Conservation (phyloP, 305 asterid species). For the Solanum hybrid region DNA sequence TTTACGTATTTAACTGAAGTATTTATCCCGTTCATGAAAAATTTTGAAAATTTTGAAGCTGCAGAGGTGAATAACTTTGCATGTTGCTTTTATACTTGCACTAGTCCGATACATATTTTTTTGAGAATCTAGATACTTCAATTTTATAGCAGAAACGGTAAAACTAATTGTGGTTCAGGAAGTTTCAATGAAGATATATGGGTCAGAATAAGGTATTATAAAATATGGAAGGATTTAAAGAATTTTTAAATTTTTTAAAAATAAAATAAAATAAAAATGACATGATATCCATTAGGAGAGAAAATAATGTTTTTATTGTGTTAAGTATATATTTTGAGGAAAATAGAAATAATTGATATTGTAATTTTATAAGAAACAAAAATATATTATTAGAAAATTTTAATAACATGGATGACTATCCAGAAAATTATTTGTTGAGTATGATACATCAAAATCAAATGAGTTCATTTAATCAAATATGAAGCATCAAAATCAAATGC, state of each 20-base stretch:
- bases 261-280: neutral
- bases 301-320: neutral
- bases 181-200: neutral
- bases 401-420: neutral
- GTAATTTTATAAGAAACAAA: neutral
- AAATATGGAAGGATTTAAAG: neutral
- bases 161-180: neutral
- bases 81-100: neutral
- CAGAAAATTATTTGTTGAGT: neutral
- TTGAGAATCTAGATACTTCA: neutral
- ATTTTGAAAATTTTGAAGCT: too few relatives aligned
- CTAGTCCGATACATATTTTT: neutral
- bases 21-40: neutral
- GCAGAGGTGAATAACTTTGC: neutral
- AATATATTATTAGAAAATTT: neutral
- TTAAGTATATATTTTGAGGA: neutral
- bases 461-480: neutral
- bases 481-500: slow-evolving; percentile 1
- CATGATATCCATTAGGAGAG: neutral
- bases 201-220: neutral
- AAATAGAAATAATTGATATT: neutral
- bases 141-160: neutral
- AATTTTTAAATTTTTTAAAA: too few relatives aligned
- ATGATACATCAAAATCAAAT: slow-evolving; percentile 1
- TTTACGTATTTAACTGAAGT: neutral